A percentile compares a stretch with the other conserved stretches of the same genome.
phyloP scores from a whole-genome alignment of 2,329 filamentous ascomycete species.

The Cercospora brassicicola region DNA sequence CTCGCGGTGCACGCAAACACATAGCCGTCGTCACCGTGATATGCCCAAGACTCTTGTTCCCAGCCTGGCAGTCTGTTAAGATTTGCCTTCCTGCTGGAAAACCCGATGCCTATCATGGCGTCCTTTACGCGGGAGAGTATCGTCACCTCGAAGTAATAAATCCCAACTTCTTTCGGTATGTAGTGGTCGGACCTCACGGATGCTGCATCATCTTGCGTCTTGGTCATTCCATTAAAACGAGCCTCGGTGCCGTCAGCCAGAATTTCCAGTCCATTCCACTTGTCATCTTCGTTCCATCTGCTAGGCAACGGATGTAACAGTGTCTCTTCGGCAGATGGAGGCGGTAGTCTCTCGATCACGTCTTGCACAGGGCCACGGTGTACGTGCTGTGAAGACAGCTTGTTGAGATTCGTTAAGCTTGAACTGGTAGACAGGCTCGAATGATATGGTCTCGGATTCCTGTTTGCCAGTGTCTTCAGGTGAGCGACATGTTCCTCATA shows the following conservation, averaged over 20 bases:
- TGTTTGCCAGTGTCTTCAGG: slow-evolving; percentile 29
- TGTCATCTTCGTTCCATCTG: slow-evolving; percentile 79
- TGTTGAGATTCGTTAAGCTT: slow-evolving; percentile 60
- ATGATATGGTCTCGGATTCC: slow-evolving; percentile 13
- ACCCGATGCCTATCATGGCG: slow-evolving; percentile 58
- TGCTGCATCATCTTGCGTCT: slow-evolving; percentile 71
- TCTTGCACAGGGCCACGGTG: slow-evolving; percentile 81
- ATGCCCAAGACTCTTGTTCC: slow-evolving; percentile 66
- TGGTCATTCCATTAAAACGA: slow-evolving; percentile 57
- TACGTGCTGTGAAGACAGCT: slow-evolving; percentile 55
- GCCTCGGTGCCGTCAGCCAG: slow-evolving; percentile 72
- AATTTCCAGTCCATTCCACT: slow-evolving; percentile 71
- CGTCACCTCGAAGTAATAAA: slow-evolving; percentile 87
- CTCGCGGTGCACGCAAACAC: slow-evolving; percentile 61
- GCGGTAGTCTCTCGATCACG: slow-evolving; percentile 72
- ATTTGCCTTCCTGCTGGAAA: slow-evolving; percentile 59
- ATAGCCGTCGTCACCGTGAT: slow-evolving; percentile 66
- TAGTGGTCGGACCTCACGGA: slow-evolving; percentile 78
- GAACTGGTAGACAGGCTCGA: slow-evolving; percentile 55
- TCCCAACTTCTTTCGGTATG: slow-evolving; percentile 85
- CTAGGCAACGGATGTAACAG: slow-evolving; percentile 70
- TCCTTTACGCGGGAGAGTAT: slow-evolving; percentile 68
- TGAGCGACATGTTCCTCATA: slow-evolving; percentile 56
- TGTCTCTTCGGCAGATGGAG: slow-evolving; percentile 56
- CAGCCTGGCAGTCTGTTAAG: slow-evolving; percentile 64